phyloP scores from a whole-genome alignment of 2,329 filamentous ascomycete genomes.

The Didymella glomerata region DNA sequence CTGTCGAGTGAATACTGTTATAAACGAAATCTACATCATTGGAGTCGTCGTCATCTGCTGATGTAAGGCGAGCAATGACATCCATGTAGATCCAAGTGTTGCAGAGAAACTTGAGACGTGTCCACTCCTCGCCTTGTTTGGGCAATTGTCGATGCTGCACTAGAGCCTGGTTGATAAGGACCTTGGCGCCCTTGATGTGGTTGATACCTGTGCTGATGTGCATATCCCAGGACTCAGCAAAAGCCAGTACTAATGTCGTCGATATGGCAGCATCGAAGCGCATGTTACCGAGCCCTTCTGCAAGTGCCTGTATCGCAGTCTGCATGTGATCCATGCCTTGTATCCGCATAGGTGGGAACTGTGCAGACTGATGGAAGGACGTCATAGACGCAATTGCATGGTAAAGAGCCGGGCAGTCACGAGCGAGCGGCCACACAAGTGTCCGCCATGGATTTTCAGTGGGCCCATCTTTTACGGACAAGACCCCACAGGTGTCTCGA shows the following conservation, averaged over 20 bases:
- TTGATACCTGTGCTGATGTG: conserved; percentile 74
- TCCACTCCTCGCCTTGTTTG: conserved; percentile 52
- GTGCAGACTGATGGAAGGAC: conserved; percentile 71
- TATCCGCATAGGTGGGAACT: conserved; percentile 65
- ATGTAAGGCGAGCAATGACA: conserved; percentile 73
- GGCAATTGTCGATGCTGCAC: conserved; percentile 55
- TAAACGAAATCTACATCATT: conserved; percentile 59
- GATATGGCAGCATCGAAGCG: conserved; percentile 71
- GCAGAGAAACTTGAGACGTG: conserved; percentile 70
- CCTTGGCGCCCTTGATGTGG: conserved; percentile 72
- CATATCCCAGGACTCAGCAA: conserved; percentile 75
- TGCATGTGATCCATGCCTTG: conserved; percentile 75
- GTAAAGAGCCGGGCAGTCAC: conserved; percentile 69
- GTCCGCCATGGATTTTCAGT: conserved; percentile 77
- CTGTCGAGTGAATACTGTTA: conserved; percentile 47
- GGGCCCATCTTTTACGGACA: conserved; percentile 74
- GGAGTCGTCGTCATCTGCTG: conserved; percentile 65
- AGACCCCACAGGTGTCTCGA: conserved; percentile 71
- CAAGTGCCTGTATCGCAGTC: conserved; percentile 67
- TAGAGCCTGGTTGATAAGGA: conserved; percentile 68
- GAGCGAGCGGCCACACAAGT: conserved; percentile 73
- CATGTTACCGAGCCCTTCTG: conserved; percentile 69
- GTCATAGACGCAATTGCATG: conserved; percentile 75
- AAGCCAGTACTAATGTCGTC: conserved; percentile 73
- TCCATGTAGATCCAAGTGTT: conserved; percentile 79